phyloP scores from a whole-genome alignment of 2,329 filamentous ascomycete genomes.

The Diaporthe citrichinensis region DNA sequence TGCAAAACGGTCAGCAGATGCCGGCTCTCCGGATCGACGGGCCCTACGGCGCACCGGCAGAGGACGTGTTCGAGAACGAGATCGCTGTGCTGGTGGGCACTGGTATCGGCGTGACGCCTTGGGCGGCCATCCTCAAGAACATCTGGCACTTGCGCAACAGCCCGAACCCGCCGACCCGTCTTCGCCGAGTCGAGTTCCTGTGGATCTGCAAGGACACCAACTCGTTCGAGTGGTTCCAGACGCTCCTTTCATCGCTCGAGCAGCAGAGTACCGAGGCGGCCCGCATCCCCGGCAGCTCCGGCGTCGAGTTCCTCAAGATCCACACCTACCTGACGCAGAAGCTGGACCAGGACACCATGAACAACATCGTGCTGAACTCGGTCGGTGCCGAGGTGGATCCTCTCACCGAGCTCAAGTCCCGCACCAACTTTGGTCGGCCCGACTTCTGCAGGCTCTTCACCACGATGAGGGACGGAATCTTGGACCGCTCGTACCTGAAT shows the following conservation, averaged over 20 bases:
- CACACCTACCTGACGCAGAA: constrained; percentile 98
- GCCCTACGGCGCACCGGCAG: constrained; percentile 95
- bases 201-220: constrained; percentile 97
- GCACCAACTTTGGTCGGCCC: constrained; percentile 95
- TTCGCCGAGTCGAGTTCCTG: constrained; percentile 97
- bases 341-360: constrained; percentile 90
- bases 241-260: constrained; percentile 90
- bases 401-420: constrained; percentile 88
- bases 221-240: constrained; percentile 99
- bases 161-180: constrained; percentile 88
- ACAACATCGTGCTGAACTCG: constrained; percentile 97
- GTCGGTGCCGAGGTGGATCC: constrained; percentile 91
- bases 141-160: constrained; percentile 96
- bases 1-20: constrained; percentile 95
- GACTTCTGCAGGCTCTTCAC: constrained; percentile 87
- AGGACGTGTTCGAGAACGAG: constrained; percentile 96
- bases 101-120: constrained; percentile 89
- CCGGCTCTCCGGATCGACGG: constrained; percentile 91
- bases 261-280: constrained; percentile 82
- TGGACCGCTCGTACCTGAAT: constrained; percentile 86
- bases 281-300: constrained; percentile 75
- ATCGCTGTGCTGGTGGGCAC: constrained; percentile 89
- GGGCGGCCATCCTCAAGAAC: constrained; percentile 92
- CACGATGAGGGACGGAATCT: constrained; percentile 89
- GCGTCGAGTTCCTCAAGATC: constrained; percentile 92